phyloP scores from a whole-genome alignment of 1,139 yeast genomes.

The Hemisphaericaspora lyxosophila region DNA sequence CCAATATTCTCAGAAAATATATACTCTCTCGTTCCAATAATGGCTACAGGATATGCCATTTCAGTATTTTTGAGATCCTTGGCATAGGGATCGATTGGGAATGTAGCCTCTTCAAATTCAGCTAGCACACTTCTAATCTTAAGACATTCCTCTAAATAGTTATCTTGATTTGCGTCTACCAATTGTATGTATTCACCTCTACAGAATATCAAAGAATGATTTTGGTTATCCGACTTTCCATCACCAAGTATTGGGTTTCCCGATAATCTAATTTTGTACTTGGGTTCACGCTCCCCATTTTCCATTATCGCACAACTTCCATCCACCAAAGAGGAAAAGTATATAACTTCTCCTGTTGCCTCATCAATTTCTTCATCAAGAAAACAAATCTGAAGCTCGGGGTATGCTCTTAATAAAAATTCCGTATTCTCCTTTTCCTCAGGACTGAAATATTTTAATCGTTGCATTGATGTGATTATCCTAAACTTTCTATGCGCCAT shows the following conservation, averaged over 20 bases:
- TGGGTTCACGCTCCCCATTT: constrained; percentile 37
- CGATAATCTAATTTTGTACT: constrained; percentile 46
- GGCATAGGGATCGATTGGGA: constrained; percentile 36
- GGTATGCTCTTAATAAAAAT: constrained; percentile 41
- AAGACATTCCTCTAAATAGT: constrained; percentile 54
- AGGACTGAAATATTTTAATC: constrained; percentile 30
- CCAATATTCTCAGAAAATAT: constrained; percentile 57
- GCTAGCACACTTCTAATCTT: constrained; percentile 52
- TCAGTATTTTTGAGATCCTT: constrained; percentile 22
- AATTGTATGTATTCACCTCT: constrained; percentile 57
- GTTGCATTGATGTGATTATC: constrained; percentile 46
- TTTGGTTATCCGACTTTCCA: constrained; percentile 59
- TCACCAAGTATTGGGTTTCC: constrained; percentile 59
- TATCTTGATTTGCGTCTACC: constrained; percentile 58
- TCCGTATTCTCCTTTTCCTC: constrained; percentile 42
- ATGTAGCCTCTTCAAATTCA: constrained; percentile 47
- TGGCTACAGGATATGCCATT: constrained; percentile 48
- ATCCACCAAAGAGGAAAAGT: constrained; percentile 40
- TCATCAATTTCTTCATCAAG: constrained; percentile 36
- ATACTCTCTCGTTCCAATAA: constrained; percentile 55
- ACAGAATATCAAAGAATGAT: constrained; percentile 48
- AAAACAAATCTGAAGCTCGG: constrained; percentile 46
- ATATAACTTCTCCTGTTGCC: constrained; percentile 23
- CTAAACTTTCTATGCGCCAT: constrained; percentile 50
- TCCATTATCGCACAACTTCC: constrained; percentile 44